phyloP scores from a whole-genome alignment of 1,284 basidiomycete genomes.

The Trametes versicolor region DNA sequence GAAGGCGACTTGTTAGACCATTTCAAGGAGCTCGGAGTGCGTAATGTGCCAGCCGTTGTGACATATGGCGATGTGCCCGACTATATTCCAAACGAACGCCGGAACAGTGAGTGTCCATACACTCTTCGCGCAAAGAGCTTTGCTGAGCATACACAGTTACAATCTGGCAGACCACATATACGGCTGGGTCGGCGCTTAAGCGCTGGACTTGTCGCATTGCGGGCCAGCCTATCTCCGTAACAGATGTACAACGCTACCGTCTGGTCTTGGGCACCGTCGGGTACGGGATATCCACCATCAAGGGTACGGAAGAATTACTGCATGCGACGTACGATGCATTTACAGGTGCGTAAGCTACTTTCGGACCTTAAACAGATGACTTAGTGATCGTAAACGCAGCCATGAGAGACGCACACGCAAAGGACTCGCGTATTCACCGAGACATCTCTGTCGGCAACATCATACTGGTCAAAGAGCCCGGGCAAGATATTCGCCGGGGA shows the following conservation, averaged over 20 bases:
- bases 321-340: conserved; percentile 14
- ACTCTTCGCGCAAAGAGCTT: no score
- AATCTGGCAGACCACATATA: not conserved
- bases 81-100: not conserved
- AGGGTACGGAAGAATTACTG: conserved; percentile 12
- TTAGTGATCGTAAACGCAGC: not conserved
- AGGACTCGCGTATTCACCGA: conserved; percentile 18
- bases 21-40: conserved; percentile 5
- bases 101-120: conserved; percentile 5
- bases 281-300: not conserved
- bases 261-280: conserved; percentile 1
- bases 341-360: not conserved
- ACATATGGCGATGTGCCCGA: conserved; percentile 16
- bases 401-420: not conserved
- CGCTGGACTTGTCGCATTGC: not conserved
- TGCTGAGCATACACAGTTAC: not conserved
- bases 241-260: conserved; percentile 1
- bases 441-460: conserved; percentile 30
- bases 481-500: conserved; percentile 3
- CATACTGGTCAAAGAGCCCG: conserved; percentile 20
- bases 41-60: conserved; percentile 13
- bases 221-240: not conserved
- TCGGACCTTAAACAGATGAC: not conserved
- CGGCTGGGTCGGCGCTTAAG: not conserved
- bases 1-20: conserved; percentile 17